Conservation (phyloP, 805 yeast species). For the Candida loeiensis region DNA sequence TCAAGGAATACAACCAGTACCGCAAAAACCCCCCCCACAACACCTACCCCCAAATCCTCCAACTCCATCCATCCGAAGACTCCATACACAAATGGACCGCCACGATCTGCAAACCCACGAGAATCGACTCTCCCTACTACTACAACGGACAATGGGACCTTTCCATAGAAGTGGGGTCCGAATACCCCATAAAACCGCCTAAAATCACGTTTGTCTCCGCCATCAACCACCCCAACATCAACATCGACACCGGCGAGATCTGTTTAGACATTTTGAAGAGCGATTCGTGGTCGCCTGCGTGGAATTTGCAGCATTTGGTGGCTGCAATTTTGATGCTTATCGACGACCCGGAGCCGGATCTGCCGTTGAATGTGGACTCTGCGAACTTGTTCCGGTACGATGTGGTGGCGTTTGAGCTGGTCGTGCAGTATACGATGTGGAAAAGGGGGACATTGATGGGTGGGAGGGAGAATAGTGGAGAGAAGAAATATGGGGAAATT, state of each 20-base stretch:
- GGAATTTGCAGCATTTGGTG: slow-evolving; percentile 55
- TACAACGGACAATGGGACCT: slow-evolving; percentile 51
- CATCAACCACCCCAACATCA: slow-evolving; percentile 41
- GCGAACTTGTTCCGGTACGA: slow-evolving; percentile 55
- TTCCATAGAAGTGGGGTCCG: slow-evolving; percentile 39
- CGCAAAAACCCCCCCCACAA: slow-evolving; percentile 23
- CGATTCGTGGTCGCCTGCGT: slow-evolving; percentile 70
- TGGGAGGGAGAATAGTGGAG: slow-evolving; percentile 5
- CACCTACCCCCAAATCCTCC: slow-evolving; percentile 36
- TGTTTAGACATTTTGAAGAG: slow-evolving; percentile 62
- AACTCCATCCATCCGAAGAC: slow-evolving; percentile 38
- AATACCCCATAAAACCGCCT: slow-evolving; percentile 64
- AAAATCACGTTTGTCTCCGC: slow-evolving; percentile 44
- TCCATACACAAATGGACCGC: slow-evolving; percentile 49
- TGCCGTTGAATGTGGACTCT: slow-evolving; percentile 68
- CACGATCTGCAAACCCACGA: slow-evolving; percentile 46
- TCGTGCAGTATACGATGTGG: slow-evolving; percentile 42
- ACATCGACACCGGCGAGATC: slow-evolving; percentile 55
- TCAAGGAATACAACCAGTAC: slow-evolving; percentile 37
- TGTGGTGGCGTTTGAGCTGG: slow-evolving; percentile 34
- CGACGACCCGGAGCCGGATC: slow-evolving; percentile 65
- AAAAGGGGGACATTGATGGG: slow-evolving; percentile 26
- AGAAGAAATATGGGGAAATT: slow-evolving; percentile 1
- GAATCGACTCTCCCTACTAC: slow-evolving; percentile 46
- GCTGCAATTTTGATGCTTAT: slow-evolving; percentile 56